phyloP scores from a whole-genome alignment of 139 green algal species.

The Chlamydomonas sphaeroides region DNA sequence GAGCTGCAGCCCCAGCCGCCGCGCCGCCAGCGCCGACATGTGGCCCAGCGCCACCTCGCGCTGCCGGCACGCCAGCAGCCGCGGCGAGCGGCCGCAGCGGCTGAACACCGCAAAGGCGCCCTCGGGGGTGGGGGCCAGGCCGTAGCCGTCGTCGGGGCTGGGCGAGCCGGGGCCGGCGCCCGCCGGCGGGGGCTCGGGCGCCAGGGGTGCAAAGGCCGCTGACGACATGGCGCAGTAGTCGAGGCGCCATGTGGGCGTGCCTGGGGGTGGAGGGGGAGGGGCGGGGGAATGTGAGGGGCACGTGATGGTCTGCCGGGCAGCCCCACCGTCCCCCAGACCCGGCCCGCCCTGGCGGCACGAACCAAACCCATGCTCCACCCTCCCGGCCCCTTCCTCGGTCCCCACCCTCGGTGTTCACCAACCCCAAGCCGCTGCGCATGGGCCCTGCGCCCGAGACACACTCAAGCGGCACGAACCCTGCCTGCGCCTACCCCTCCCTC shows the following conservation, averaged over 20 bases:
- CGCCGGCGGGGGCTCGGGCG: background rate
- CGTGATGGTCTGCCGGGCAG: no score
- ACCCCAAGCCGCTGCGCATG: no score
- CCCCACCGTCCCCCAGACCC: no score
- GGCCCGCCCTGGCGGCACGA: no score
- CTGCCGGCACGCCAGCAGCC: slow-evolving; percentile 37
- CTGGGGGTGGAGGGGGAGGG: background rate
- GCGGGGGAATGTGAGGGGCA: background rate
- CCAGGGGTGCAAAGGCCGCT: slow-evolving; percentile 6
- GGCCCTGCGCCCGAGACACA: no score
- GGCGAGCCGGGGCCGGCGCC: no score
- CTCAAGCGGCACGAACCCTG: no score
- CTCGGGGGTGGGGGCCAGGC: slow-evolving; percentile 25
- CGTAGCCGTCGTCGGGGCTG: background rate
- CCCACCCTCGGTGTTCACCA: no score
- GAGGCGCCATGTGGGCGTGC: slow-evolving; percentile 8
- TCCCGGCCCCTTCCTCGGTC: no score
- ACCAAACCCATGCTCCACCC: no score
- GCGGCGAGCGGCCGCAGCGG: slow-evolving; percentile 8
- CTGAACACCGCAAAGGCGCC: slow-evolving; percentile 40
- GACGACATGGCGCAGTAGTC: slow-evolving; percentile 18
- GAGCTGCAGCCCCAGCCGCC: slow-evolving; percentile 49
- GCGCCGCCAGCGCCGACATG: slow-evolving; percentile 26
- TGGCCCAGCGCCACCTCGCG: slow-evolving; percentile 27
- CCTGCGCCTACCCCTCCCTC: no score